Evolutionary conservation across 2,329 filamentous ascomycete genomes (phyloP).

Genomic region (Knoxdaviesia capensis): DNA sequence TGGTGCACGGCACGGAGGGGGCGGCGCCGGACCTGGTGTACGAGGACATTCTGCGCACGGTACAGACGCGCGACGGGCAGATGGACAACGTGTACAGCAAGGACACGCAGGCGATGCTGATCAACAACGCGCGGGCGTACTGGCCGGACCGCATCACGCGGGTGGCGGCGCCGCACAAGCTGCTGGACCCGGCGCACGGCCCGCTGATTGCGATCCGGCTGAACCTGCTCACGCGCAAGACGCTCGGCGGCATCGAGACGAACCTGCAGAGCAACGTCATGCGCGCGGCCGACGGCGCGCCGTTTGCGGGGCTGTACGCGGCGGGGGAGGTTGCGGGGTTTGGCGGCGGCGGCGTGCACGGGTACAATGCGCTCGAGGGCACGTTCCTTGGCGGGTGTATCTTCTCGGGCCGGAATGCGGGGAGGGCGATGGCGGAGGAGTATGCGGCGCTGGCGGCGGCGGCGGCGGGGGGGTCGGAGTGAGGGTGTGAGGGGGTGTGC

Average conservation of each 20-base stretch:
- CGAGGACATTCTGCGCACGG: conserved; percentile 20
- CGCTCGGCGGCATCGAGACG: conserved; percentile 38
- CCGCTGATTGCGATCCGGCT: conserved; percentile 39
- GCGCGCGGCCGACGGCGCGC: conserved; percentile 20
- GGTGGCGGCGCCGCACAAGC: conserved; percentile 29
- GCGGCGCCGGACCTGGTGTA: conserved; percentile 21
- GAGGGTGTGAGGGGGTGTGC: too few species aligned
- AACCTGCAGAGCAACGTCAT: conserved; percentile 35
- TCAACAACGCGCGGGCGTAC: conserved; percentile 33
- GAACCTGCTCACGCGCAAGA: conserved; percentile 41
- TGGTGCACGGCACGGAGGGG: conserved; percentile 23
- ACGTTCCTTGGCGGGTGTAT: conserved; percentile 43
- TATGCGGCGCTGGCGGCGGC: not conserved
- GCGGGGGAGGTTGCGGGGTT: conserved; percentile 41
- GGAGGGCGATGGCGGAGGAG: conserved; percentile 31
- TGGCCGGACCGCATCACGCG: conserved; percentile 31
- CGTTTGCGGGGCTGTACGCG: conserved; percentile 35
- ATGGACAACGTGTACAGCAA: conserved; percentile 35
- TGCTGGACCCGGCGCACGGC: conserved; percentile 32
- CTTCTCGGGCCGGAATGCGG: conserved; percentile 37
- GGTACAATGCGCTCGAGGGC: conserved; percentile 40
- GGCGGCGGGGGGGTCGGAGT: not conserved
- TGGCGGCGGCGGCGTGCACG: conserved; percentile 40
- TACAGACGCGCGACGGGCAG: conserved; percentile 34
- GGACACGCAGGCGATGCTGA: conserved; percentile 41